These are phyloP conservation scores for Polyporus arcularius DNA, from an alignment of 768 basidiomycete genomes.

Conservation along the genomic window DNA sequence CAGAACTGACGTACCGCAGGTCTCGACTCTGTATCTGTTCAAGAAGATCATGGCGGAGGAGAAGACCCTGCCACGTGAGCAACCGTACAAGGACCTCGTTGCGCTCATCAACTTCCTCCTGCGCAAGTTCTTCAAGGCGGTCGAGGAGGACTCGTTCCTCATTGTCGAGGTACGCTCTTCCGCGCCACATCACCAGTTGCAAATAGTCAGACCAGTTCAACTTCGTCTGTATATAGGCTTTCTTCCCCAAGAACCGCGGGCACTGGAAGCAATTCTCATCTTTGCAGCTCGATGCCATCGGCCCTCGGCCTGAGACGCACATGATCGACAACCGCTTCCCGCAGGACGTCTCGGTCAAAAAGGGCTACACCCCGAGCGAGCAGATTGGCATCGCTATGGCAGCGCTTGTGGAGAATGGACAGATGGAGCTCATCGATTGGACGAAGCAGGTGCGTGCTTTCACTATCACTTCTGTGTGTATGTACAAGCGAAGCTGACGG, in stretches of 20 bases:
- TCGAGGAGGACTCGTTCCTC: conserved; percentile 82
- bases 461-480: neutral
- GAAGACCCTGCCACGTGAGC: conserved; percentile 74
- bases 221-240: conserved; percentile 49
- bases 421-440: conserved; percentile 73
- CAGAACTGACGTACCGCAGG: conserved; percentile 47
- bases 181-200: conserved; percentile 9
- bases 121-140: conserved; percentile 91
- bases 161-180: conserved; percentile 73
- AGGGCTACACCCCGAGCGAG: conserved; percentile 86
- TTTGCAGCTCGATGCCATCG: conserved; percentile 60
- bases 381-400: conserved; percentile 86
- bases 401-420: conserved; percentile 65
- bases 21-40: conserved; percentile 87
- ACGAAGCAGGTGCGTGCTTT: conserved; percentile 66
- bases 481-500: neutral
- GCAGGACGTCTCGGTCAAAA: conserved; percentile 79
- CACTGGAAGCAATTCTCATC: conserved; percentile 86
- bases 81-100: conserved; percentile 80
- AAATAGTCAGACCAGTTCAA: neutral
- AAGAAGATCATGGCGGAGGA: conserved; percentile 82
- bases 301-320: conserved; percentile 36
- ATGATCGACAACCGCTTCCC: conserved; percentile 47
- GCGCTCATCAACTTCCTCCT: conserved; percentile 84
- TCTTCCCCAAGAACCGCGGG: conserved; percentile 87